phyloP scores from a whole-genome alignment of 2,329 filamentous ascomycete genomes.

The Calonectria leucothoes region DNA sequence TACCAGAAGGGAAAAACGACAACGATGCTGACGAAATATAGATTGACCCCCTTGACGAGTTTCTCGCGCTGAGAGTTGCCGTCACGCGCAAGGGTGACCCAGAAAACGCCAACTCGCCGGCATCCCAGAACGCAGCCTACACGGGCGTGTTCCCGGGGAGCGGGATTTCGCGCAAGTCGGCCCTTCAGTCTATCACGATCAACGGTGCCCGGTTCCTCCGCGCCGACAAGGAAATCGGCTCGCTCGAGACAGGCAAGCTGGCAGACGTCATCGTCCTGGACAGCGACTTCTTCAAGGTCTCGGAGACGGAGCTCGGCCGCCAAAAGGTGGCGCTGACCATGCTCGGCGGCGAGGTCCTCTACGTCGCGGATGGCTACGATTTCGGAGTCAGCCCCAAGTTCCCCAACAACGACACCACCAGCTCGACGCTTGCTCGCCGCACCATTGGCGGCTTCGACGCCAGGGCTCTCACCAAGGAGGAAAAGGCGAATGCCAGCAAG shows the following conservation, averaged over 20 bases:
- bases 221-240: constrained; percentile 30
- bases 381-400: constrained; percentile 29
- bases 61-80: constrained; percentile 31
- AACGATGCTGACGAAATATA: not conserved
- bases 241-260: constrained; percentile 34
- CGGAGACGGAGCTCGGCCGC: constrained; percentile 30
- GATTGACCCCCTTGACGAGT: constrained; percentile 37
- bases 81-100: constrained; percentile 34
- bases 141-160: constrained; percentile 19
- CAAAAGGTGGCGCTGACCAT: constrained; percentile 35
- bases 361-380: constrained; percentile 28
- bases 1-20: accelerated
- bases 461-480: not conserved
- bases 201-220: constrained; percentile 27
- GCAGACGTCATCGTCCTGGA: constrained; percentile 33
- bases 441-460: constrained; percentile 9
- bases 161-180: constrained; percentile 20
- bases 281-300: constrained; percentile 31
- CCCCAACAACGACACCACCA: constrained; percentile 19
- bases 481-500: not conserved
- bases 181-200: constrained; percentile 24
- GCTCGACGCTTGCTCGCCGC: not conserved
- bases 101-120: constrained; percentile 32
- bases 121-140: constrained; percentile 26
- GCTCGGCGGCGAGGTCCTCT: constrained; percentile 35